A percentile compares a stretch with the other conserved stretches of the same genome.
phyloP scores from a whole-genome alignment of 306 rosid species.

The Ziziphus jujuba region DNA sequence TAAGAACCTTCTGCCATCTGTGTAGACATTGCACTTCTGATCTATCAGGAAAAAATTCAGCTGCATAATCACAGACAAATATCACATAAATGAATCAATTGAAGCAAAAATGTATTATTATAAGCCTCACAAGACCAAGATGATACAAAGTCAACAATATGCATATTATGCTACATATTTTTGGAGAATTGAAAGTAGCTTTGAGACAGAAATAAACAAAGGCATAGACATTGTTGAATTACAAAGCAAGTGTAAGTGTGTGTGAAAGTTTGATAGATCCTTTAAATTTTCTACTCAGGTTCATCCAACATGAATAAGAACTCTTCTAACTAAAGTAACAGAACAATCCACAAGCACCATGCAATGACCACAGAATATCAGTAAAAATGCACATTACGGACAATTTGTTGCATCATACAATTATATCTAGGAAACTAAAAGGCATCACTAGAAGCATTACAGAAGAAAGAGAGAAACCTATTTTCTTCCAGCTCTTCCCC shows the following conservation, averaged over 20 bases:
- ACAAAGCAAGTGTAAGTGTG: no score
- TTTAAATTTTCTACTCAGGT: no score
- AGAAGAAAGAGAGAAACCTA: slow-evolving; percentile 55
- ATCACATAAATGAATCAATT: slow-evolving; percentile 25
- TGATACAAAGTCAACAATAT: neutral
- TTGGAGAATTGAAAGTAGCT: no score
- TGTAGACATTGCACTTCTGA: slow-evolving; percentile 98
- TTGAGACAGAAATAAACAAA: no score
- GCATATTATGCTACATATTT: no score
- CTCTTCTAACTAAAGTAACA: neutral
- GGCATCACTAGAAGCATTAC: neutral
- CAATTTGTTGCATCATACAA: neutral
- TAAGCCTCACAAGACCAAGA: neutral
- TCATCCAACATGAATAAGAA: neutral
- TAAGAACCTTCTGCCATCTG: slow-evolving; percentile 99
- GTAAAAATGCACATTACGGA: neutral
- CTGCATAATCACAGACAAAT: slow-evolving; percentile 56
- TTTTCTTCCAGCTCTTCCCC: slow-evolving; percentile 97
- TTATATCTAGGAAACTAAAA: neutral
- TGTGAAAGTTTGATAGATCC: neutral
- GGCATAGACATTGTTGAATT: no score
- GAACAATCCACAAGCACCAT: slow-evolving; percentile 6
- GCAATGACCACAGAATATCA: slow-evolving; percentile 7
- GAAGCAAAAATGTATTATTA: slow-evolving; percentile 12
- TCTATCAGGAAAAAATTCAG: slow-evolving; percentile 84